Evolutionary conservation across 257 asterid species (phyloP), one percentile per base, ranked within the genome.

Genomic region (Capsicum chinense): DNA sequence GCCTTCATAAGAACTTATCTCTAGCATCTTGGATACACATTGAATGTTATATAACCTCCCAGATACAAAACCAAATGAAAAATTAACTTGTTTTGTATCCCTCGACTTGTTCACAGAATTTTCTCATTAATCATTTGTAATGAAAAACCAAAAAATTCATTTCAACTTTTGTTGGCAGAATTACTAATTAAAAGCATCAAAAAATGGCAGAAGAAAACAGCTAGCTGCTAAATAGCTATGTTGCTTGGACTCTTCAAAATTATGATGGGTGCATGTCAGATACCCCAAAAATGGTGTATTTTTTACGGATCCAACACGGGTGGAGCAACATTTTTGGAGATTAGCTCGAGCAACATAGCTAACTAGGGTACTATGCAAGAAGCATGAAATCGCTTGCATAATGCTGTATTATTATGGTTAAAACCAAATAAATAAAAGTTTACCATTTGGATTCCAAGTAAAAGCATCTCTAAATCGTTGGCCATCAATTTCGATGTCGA

Each of bases 371-470:
- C 11, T 4, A 21, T 3, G 17, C 39, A n/a, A n/a, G 52, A 50
- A 48, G 79, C 60, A 80, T n/a, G 60, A 60, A 58, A 60, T 9
- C 7, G 63, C 9, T 50, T 35, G 5, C 17, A 12, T 14, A 54
- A 37, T 16, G 56, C 3, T 5, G 37, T 5, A 80, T 21, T n/a
- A 8, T 70, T 19, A 42, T 14, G 44, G 82, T 54, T 26, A 54
- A 76, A 33, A 8, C 47, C 4, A 60, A 14, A 6, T 7, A 39
- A 3, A 74, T 54, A 11, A 1, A 14, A 56, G 3, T 26, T 58
- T 90, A 94, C 99, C 99, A 57, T 97, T 90, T 33, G 98, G 98
- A 62, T 97, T 97, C 98, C 98, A 97, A 42, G 86, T 87, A 87
- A 97, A 93, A 88, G 97, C 95, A 88, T 95, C 99, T 84, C 92